Evolutionary conservation across 1,139 yeast genomes (phyloP).

Genomic region (Yarrowia galli): DNA sequence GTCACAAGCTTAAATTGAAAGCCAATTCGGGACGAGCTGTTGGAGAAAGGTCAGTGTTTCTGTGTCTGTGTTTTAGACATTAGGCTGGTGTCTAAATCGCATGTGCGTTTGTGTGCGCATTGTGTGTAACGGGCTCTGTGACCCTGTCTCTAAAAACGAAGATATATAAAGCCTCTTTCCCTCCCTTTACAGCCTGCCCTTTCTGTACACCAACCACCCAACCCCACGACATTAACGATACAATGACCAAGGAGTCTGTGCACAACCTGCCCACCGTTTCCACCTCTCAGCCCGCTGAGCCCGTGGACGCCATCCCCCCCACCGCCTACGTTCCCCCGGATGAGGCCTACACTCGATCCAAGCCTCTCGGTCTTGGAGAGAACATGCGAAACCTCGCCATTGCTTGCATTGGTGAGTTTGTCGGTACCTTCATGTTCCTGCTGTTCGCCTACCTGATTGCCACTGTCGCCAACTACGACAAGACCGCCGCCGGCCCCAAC

Average conservation of each 20-base stretch:
- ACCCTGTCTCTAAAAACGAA: neutral
- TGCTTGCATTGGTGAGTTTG: conserved; percentile 71
- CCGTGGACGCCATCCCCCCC: conserved; percentile 35
- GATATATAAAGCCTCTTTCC: neutral
- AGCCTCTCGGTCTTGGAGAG: conserved; percentile 52
- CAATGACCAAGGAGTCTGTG: conserved; percentile 33
- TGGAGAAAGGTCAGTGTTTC: neutral
- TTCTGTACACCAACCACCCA: neutral
- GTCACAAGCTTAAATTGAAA: neutral
- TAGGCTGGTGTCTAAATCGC: conserved; percentile 14
- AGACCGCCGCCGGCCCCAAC: conserved; percentile 64
- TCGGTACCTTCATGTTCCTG: conserved; percentile 84
- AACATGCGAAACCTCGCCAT: conserved; percentile 59
- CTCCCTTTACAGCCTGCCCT: conserved; percentile 13
- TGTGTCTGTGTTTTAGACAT: neutral
- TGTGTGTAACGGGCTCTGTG: neutral
- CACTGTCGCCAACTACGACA: conserved; percentile 71
- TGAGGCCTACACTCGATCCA: conserved; percentile 35
- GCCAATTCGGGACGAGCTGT: neutral
- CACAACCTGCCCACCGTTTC: conserved; percentile 29
- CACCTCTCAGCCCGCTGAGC: conserved; percentile 31
- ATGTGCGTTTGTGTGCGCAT: conserved; percentile 2
- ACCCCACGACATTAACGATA: neutral
- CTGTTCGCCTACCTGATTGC: conserved; percentile 87
- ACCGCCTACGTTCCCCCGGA: conserved; percentile 36